Evolutionary conservation across 176 grass and related monocot genomes (phyloP), one percentile per base, ranked within the genome.

Genomic region (Puya raimondii): DNA sequence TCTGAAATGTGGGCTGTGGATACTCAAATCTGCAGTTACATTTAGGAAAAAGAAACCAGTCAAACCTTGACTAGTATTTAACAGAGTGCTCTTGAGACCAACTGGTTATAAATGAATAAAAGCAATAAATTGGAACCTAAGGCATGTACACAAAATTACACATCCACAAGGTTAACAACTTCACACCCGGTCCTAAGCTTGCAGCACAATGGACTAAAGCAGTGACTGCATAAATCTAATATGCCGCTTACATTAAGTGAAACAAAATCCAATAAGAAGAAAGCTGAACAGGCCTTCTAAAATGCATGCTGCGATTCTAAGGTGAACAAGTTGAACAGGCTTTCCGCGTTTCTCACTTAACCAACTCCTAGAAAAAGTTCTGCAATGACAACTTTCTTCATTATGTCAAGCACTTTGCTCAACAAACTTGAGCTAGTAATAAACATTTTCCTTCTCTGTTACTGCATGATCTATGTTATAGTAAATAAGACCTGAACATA

Each of bases 1-100:
- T 99, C 77, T 93, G 89, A 71, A 99, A 99, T 72, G 94, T 99
- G 12, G 94, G 94, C 75, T 93, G 94, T 71, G 94, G 94, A 80
- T 99, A 99, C 61, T 99, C 94, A 78, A 99, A 99, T 70, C 94
- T 99, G 80, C 49, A 79, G n/a, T 75, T 71, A 63, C 58, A 78
- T 77, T 6, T 51, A 81, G 20, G 49, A 26, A 85, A 51, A 75
- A 23, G 17, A 49, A 47, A 51, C 14, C 57, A 49, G 12, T 65
- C 47, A 64, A 56, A 17, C 53, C 53, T 22, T 64, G 11, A 74
- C 20, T 22, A 22, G 50, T 51, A 51, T 51, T 48, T 51, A 48
- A 21, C 23, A 69, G 48, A 49, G 16, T 15, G 11, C 33, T 69
- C 17, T 69, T 12, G 33, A n/a, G 53, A 20, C 56, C 56, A 7